Percentiles rank a stretch among this genome's conserved stretches.
phyloP scores from a whole-genome alignment of 2,329 filamentous ascomycete species.

The Epichloe bromicola region DNA sequence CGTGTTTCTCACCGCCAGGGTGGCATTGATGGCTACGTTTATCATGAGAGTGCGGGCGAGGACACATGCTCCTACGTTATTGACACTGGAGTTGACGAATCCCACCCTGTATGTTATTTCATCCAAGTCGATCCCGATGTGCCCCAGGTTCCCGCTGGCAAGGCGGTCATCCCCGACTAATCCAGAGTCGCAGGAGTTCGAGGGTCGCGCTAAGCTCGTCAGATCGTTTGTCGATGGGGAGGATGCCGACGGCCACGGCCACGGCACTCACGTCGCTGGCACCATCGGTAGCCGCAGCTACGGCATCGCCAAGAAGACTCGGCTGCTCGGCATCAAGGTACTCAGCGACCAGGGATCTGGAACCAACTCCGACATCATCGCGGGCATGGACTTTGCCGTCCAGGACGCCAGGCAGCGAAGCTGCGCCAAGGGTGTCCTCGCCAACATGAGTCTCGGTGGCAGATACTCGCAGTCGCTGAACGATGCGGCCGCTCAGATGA shows the following conservation, averaged over 20 bases:
- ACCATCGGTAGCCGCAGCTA: slow-evolving; percentile 20
- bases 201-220: slow-evolving; percentile 19
- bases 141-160: neutral
- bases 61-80: slow-evolving; percentile 31
- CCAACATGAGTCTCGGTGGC: slow-evolving; percentile 46
- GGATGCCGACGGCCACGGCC: slow-evolving; percentile 16
- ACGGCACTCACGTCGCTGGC: slow-evolving; percentile 9
- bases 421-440: slow-evolving; percentile 33
- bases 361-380: slow-evolving; percentile 27
- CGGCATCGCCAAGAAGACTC: slow-evolving; percentile 30
- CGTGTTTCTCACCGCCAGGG: slow-evolving; percentile 21
- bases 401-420: slow-evolving; percentile 21
- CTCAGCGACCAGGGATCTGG: slow-evolving; percentile 22
- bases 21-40: slow-evolving; percentile 21
- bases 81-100: slow-evolving; percentile 28
- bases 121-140: slow-evolving; percentile 12
- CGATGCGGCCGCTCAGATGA: slow-evolving; percentile 32
- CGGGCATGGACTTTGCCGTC: slow-evolving; percentile 31
- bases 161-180: slow-evolving; percentile 5
- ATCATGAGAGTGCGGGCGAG: slow-evolving; percentile 24
- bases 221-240: slow-evolving; percentile 14
- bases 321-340: slow-evolving; percentile 32
- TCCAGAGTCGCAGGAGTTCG: slow-evolving; percentile 25
- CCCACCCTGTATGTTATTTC: slow-evolving; percentile 24
- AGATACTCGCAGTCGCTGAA: slow-evolving; percentile 32